These are phyloP conservation scores for Protomyces arabidopsidicola DNA, from an alignment of 1,139 yeast genomes.

Conservation along the genomic window DNA sequence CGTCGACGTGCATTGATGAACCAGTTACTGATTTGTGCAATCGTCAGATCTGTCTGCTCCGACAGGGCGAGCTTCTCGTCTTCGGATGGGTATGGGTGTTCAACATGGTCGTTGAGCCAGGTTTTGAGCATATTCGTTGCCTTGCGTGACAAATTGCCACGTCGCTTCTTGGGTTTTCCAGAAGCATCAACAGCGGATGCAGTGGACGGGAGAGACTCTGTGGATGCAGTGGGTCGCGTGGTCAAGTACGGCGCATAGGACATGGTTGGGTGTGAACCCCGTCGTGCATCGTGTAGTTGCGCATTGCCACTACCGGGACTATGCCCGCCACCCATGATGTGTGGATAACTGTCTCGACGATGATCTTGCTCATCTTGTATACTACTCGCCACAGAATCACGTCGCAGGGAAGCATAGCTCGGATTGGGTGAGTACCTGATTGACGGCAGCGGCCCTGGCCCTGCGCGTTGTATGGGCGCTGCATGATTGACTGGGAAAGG, in stretches of 20 bases:
- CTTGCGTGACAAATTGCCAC: slow-evolving; percentile 81
- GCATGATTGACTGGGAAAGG: not conserved
- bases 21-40: slow-evolving; percentile 93
- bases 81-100: slow-evolving; percentile 92
- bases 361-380: not conserved
- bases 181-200: not conserved
- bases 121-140: slow-evolving; percentile 74
- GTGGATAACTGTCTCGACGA: not conserved
- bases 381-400: not conserved
- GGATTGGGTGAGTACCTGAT: not conserved
- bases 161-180: slow-evolving; percentile 42
- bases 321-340: not conserved
- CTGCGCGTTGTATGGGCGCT: not conserved
- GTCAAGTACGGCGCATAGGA: not conserved
- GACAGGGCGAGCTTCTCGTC: slow-evolving; percentile 79
- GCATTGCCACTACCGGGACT: not conserved
- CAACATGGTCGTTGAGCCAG: slow-evolving; percentile 81
- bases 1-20: slow-evolving; percentile 92
- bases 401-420: not conserved
- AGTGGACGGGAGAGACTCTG: not conserved
- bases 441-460: not conserved
- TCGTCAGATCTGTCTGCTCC: slow-evolving; percentile 76
- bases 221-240: not conserved
- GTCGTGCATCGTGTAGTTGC: not conserved
- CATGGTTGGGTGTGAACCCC: not conserved